Evolutionary conservation across 495 filamentous ascomycete genomes (phyloP).

Genomic region (Aspergillus nanangensis): DNA sequence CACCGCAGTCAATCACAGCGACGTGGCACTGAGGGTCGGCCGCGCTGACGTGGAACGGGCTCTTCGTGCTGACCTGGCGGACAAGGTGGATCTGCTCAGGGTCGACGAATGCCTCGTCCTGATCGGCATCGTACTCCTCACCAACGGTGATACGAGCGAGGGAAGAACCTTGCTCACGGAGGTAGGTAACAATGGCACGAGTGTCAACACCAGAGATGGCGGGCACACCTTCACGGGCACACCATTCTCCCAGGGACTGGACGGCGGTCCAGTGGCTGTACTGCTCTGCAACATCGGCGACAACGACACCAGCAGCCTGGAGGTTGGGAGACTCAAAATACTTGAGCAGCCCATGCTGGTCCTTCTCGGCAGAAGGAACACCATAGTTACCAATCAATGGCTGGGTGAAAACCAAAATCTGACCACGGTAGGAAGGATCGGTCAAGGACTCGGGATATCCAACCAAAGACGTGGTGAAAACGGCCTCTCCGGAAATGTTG

Average conservation of each 20-base stretch:
- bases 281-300: constrained; percentile 86
- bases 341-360: constrained; percentile 73
- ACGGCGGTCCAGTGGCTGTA: constrained; percentile 99
- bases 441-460: constrained; percentile 98
- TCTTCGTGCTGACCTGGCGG: constrained; percentile 92
- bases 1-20: constrained; percentile 94
- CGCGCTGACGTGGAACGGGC: constrained; percentile 88
- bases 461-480: constrained; percentile 90
- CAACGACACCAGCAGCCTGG: constrained; percentile 91
- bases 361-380: constrained; percentile 73
- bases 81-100: constrained; percentile 96
- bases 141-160: constrained; percentile 92
- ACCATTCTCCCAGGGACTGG: constrained; percentile 90
- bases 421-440: constrained; percentile 96
- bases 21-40: constrained; percentile 78
- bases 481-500: constrained; percentile 90
- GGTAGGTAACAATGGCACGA: constrained; percentile 88
- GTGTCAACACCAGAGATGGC: constrained; percentile 97
- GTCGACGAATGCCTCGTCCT: constrained; percentile 94
- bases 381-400: constrained; percentile 99
- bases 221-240: constrained; percentile 89
- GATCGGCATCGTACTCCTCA: constrained; percentile 97
- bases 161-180: constrained; percentile 94
- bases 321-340: constrained; percentile 97
- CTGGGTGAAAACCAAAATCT: constrained; percentile 97